Evolutionary conservation across 169 alveolate genomes (phyloP), one percentile per base, ranked within the genome.

Genomic region (Plasmodium coatneyi): DNA sequence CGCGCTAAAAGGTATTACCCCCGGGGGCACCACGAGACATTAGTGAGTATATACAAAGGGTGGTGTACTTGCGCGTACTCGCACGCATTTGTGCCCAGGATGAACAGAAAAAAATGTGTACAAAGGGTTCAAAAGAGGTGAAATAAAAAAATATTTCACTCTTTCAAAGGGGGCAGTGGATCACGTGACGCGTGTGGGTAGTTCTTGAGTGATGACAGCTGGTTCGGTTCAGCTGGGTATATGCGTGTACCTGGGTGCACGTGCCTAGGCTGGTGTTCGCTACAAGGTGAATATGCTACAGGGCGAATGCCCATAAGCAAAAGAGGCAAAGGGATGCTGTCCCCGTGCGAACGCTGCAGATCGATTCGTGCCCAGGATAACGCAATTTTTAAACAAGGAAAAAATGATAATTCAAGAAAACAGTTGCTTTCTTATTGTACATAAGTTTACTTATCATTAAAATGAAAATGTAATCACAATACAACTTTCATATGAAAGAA

Each of bases 101-200:
- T 66, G 36, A 19, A 66, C 30, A 66, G n/a, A 66, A 66, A 66
- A 66, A 66, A 66, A 66, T 25, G 10, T 66, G 76, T 66, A 66
- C n/a, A 12, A 28, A 28, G 36, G 74, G 16, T 76, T 76, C 49
- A 36, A 32, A 76, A 76, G 56, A 34, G 49, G 28, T 76, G 32
- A 76, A 30, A 76, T 76, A 76, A 76, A 49, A 76, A 76, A 16
- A 76, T 76, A 76, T 76, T 76, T 36, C 83, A 76, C 16, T 36
- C 83, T 14, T 76, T 76, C 16, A 76, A 22, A 30, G 56, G 56
- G 54, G 49, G 49, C 41, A 66, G 1, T 25, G 30, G 76, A 9
- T 22, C 36, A 28, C 76, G 22, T 28, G 76, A 25, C 76, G 76
- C 28, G 36, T 66, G 76, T 32, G 22, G 16, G 34, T 49, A 16